Base-by-base conservation (phyloP, 1,139 yeast species). In the Zygosaccharomyces pseudobailii region DNA sequence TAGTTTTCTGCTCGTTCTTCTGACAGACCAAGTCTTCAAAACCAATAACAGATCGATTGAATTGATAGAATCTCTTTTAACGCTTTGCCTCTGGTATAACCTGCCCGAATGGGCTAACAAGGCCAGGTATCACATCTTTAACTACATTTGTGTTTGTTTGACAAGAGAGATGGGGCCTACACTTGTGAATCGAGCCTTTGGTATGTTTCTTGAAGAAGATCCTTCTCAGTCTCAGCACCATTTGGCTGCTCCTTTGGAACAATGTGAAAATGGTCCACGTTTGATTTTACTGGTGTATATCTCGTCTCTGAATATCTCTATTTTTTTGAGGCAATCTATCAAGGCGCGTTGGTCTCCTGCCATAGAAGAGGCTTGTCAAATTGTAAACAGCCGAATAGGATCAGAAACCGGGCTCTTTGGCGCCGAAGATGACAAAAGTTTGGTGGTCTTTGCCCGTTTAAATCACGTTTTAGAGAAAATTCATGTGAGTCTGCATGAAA, bases 81-180 rank as follows among this genome's bases (percentile, higher is more conserved):
- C 87, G 3, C 68, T 86, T 45, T 76, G 85, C 34, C 66, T 83
- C 31, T 89, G 96, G 95, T 87, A 87, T 63, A 87, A 85, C 55
- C 79, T 87, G 5, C 88, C 95, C 0, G 96, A 87, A 65, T 71
- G 87, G 55, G 85, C 86, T 54, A 85, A 82, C 55, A 86, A 85
- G 57, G 78, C 94, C 50, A 77, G 95, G 45, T 82, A 83, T 55
- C 94, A 87, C 62, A 68, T 87, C 47, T 73, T 87, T 54, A 79
- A 82, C 47, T 73, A 79, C 7, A 69, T 87, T 25, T 79, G 89
- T 43, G 80, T 84, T n/a, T 74, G 84, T 3, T 71, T 89, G 66
- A 75, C 86, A 2, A 84, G 80, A 54, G 96, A 89, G 62, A 66
- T 88, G 49, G 95, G 95, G 0, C 73, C 87, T 6, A 79, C 81